Evolutionary conservation across 2,329 filamentous ascomycete species (phyloP).

Genomic region (Beauveria varroae): DNA sequence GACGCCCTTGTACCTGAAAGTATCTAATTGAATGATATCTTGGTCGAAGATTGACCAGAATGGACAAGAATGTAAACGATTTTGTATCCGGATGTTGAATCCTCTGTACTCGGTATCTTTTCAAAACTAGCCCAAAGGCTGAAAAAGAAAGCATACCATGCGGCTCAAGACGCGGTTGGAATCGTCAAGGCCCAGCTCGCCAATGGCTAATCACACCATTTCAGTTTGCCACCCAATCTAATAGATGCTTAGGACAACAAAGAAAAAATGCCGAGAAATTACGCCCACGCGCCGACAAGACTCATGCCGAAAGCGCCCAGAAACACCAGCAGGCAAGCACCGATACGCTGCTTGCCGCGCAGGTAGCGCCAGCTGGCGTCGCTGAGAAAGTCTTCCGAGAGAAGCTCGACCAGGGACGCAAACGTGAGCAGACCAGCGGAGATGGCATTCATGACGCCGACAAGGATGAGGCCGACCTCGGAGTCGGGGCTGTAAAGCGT

Average conservation of each 20-base stretch:
- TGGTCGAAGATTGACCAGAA: background rate
- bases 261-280: constrained; percentile 12
- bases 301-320: constrained; percentile 55
- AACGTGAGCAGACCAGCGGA: constrained; percentile 65
- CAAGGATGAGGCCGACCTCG: constrained; percentile 58
- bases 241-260: background rate
- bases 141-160: background rate
- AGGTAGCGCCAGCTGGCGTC: constrained; percentile 54
- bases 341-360: constrained; percentile 43
- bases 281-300: constrained; percentile 57
- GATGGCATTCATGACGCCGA: constrained; percentile 68
- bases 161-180: constrained; percentile 5
- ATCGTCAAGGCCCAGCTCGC: background rate
- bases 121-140: background rate
- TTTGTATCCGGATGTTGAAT: constrained; percentile 9
- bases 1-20: background rate
- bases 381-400: constrained; percentile 64
- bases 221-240: background rate
- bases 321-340: constrained; percentile 50
- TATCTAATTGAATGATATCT: background rate
- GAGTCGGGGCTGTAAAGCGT: constrained; percentile 61
- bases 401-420: constrained; percentile 62
- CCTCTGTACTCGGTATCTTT: constrained; percentile 5
- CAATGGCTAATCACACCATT: background rate
- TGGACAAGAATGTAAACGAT: constrained; percentile 4